Evolutionary conservation across 2,329 filamentous ascomycete species (phyloP).

Genomic region (Ustulina deusta): DNA sequence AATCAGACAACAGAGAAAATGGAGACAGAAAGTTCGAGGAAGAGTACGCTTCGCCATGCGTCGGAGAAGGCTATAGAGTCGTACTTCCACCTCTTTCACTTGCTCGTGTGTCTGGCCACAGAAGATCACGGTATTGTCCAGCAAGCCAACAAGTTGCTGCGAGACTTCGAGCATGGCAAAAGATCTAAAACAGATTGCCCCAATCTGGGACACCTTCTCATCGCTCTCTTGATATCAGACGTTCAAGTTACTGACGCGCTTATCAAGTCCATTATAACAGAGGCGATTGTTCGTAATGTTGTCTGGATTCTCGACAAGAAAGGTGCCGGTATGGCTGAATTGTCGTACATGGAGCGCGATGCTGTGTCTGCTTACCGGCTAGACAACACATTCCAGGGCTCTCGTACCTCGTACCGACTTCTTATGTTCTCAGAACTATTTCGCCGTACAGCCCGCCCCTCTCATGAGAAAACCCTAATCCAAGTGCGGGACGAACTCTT

Average conservation of each 20-base stretch:
- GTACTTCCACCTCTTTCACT: conserved; percentile 65
- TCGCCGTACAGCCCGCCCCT: conserved; percentile 57
- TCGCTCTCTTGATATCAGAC: conserved; percentile 61
- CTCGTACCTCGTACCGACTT: conserved; percentile 61
- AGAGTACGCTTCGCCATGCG: conserved; percentile 59
- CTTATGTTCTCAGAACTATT: conserved; percentile 67
- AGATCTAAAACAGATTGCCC: conserved; percentile 58
- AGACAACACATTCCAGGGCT: conserved; percentile 59
- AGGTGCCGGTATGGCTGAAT: conserved; percentile 56
- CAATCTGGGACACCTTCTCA: conserved; percentile 62
- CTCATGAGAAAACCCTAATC: conserved; percentile 51
- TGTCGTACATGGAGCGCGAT: conserved; percentile 59
- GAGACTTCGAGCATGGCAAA: conserved; percentile 54
- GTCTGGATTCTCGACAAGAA: conserved; percentile 61
- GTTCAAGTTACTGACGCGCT: conserved; percentile 55
- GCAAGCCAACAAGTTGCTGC: conserved; percentile 56
- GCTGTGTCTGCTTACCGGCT: conserved; percentile 60
- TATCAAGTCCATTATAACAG: conserved; percentile 58
- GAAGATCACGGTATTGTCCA: conserved; percentile 52
- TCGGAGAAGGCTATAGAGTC: conserved; percentile 66
- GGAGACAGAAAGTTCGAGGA: conserved; percentile 38
- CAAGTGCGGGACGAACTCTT: conserved; percentile 61
- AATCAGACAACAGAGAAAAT: conserved; percentile 55
- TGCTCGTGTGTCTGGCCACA: conserved; percentile 61
- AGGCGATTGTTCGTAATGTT: conserved; percentile 64